A percentile compares a stretch with the other conserved stretches of the same genome.
These are phyloP conservation scores for Podospora fimiseda DNA, from an alignment of 495 filamentous ascomycete genomes.

Conservation along the genomic window DNA sequence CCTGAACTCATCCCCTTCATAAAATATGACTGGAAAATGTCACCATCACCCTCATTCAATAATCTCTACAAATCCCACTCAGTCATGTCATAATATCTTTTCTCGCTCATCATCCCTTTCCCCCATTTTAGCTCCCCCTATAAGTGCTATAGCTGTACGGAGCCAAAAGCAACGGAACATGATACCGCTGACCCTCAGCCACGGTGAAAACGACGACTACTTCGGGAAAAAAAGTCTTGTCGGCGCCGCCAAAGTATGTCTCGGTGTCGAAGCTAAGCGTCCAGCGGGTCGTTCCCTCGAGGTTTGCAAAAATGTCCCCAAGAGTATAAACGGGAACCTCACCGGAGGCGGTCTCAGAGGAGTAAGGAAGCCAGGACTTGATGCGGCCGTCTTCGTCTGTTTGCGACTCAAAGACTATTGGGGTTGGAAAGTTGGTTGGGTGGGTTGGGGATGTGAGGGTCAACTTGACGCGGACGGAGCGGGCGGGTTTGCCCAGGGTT, in stretches of 20 bases:
- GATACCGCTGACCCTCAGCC: slow-evolving; percentile 69
- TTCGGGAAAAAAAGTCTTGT: slow-evolving; percentile 83
- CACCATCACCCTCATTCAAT: no score
- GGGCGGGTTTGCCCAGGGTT: slow-evolving; percentile 55
- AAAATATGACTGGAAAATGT: no score
- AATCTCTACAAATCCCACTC: not conserved
- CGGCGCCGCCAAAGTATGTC: slow-evolving; percentile 64
- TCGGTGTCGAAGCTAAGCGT: slow-evolving; percentile 72
- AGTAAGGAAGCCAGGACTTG: slow-evolving; percentile 61
- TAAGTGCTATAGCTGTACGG: slow-evolving; percentile 95
- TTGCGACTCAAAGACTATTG: slow-evolving; percentile 47
- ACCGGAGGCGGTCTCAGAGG: slow-evolving; percentile 35
- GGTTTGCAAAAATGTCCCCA: slow-evolving; percentile 39
- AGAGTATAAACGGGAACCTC: slow-evolving; percentile 48
- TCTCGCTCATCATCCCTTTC: no score
- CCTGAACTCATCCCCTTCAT: no score
- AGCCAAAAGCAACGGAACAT: slow-evolving; percentile 83
- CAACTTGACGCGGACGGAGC: slow-evolving; percentile 71
- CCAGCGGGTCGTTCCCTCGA: slow-evolving; percentile 47
- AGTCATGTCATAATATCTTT: not conserved
- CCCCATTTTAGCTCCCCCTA: slow-evolving; percentile 52
- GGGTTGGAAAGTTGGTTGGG: slow-evolving; percentile 42
- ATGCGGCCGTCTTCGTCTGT: slow-evolving; percentile 89
- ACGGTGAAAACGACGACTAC: slow-evolving; percentile 84
- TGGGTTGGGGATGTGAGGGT: slow-evolving; percentile 58